Evolutionary conservation across 176 grass and related monocot species (phyloP).

Genomic region (Oryza coarctata): DNA sequence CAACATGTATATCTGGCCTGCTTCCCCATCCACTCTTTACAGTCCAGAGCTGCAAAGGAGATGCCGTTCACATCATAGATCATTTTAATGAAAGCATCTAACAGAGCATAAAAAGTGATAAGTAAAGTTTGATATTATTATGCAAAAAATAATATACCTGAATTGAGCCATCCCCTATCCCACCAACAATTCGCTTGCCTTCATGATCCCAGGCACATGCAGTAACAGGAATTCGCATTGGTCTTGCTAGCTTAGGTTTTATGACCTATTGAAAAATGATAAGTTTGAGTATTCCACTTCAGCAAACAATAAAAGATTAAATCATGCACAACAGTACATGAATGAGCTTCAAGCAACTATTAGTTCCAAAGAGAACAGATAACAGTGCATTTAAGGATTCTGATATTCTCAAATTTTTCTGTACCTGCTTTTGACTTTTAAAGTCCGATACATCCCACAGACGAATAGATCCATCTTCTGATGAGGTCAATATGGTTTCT

Average conservation of each 20-base stretch:
- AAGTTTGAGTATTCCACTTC: background rate
- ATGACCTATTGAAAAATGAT: constrained; percentile 65
- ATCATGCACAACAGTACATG: constrained; percentile 19
- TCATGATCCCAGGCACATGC: constrained; percentile 94
- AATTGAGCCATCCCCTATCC: constrained; percentile 91
- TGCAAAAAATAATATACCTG: constrained; percentile 52
- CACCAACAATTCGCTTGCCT: constrained; percentile 85
- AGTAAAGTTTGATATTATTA: background rate
- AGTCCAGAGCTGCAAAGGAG: constrained; percentile 73
- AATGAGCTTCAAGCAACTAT: constrained; percentile 7
- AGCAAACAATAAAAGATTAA: background rate
- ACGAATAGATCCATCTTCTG: constrained; percentile 96
- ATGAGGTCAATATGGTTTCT: constrained; percentile 90
- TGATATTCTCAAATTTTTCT: background rate
- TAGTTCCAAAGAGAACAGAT: background rate
- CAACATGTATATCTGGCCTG: constrained; percentile 91
- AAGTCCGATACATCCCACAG: constrained; percentile 94
- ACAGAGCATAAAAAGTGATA: background rate
- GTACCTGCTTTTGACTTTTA: constrained; percentile 94
- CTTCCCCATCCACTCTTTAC: constrained; percentile 98
- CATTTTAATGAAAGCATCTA: constrained; percentile 7
- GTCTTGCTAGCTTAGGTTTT: constrained; percentile 88
- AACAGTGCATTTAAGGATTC: constrained; percentile 13
- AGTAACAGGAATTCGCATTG: constrained; percentile 80
- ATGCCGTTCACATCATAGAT: constrained; percentile 5